phyloP scores from a whole-genome alignment of 345 rosid species.

The Rhodamnia rubescens region DNA sequence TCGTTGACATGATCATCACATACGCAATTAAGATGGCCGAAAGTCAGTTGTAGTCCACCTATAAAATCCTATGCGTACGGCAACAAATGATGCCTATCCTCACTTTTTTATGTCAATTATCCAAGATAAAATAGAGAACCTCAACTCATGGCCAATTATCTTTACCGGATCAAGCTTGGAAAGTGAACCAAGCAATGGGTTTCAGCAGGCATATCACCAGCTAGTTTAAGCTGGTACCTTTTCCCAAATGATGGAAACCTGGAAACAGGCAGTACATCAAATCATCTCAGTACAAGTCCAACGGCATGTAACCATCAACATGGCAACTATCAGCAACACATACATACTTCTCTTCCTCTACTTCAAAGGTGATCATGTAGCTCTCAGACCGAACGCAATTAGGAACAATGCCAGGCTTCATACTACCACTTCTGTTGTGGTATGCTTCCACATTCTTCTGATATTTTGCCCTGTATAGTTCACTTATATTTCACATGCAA shows the following conservation, averaged over 20 bases:
- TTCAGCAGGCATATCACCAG: slow-evolving; percentile 66
- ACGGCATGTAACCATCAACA: not conserved
- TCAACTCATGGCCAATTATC: not conserved
- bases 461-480: slow-evolving; percentile 75
- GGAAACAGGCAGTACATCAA: slow-evolving; percentile 4
- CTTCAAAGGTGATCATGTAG: slow-evolving; percentile 88
- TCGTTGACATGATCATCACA: not conserved
- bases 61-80: too few relatives aligned
- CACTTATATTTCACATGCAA: not conserved
- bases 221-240: slow-evolving; percentile 84
- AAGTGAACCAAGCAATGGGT: slow-evolving; percentile 96
- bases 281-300: not conserved
- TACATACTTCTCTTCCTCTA: slow-evolving; percentile 90
- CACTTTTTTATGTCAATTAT: too few relatives aligned
- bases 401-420: slow-evolving; percentile 81
- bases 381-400: slow-evolving; percentile 89
- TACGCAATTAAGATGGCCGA: not conserved
- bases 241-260: slow-evolving; percentile 96
- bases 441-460: slow-evolving; percentile 97
- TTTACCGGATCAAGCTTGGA: slow-evolving; percentile 87
- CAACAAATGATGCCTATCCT: too few relatives aligned
- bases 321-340: not conserved
- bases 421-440: slow-evolving; percentile 71
- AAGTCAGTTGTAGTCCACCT: not conserved
- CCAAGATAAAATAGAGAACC: not conserved